Base-by-base conservation (phyloP, 2,329 filamentous ascomycete species). In the Trichothecium sympodiale region DNA sequence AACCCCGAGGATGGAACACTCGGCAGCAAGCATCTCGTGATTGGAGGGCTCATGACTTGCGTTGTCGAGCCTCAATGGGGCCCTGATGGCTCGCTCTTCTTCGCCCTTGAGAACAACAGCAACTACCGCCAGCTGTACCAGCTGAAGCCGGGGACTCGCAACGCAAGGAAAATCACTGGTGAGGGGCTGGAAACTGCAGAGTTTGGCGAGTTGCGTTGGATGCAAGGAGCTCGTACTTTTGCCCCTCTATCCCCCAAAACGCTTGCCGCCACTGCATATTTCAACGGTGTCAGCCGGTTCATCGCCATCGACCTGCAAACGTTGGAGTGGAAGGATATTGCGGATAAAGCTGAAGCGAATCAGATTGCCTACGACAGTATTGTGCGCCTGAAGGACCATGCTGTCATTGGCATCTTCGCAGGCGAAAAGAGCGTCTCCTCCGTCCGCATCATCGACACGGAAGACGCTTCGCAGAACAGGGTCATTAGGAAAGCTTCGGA, bases 31-130 rank as follows among this genome's bases (percentile, higher is more conserved):
- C 53, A 40, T 0, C 42, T 57, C 2, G 41, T 74, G n/a, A 60
- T 64, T 10, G 68, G 69, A 1, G 48, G 54, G 1, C 46, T 55
- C 4, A 46, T 49, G 1, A 60, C 68, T 35, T 64, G 64, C 26
- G 57, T 67, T 15, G 59, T 56, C 10, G 67, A 74, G 43, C 66
- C 68, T 5, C 59, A 61, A 43, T 74, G 70, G 70, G 59, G 60
- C 3, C 49, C 56, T 0, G 65, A 72, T 46, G 67, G 64, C 2
- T 54, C 53, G 8, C 45, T 74, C 3, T 69, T 65, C 41, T 72
- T 65, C 42, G 55, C 55, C 5, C 20, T 25, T 34, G 69, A 74
- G 46, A 64, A 68, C 45, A 47, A 46, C 1, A 57, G 51, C 2
- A 62, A 62, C 1, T 70, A 62, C 39, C 64, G 65, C 38, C 65